Evolutionary conservation across 306 rosid genomes (phyloP).

Genomic region (Dryas alaskensis): DNA sequence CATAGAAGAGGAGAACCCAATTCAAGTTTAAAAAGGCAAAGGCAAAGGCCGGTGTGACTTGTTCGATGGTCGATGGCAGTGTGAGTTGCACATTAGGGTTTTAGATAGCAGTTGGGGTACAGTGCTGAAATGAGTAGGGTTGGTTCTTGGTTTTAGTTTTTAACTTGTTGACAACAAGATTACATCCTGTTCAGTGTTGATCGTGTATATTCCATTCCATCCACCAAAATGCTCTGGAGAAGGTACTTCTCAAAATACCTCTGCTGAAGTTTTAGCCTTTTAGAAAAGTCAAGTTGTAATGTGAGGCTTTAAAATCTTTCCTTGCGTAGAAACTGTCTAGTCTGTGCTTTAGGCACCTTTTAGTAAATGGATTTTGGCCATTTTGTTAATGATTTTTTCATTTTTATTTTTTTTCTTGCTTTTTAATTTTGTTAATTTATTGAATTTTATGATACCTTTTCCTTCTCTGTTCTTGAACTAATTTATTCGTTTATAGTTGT

Average conservation of each 20-base stretch:
- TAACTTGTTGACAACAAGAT: slow-evolving; percentile 47
- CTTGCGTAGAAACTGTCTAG: slow-evolving; percentile 29
- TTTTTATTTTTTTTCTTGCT: slow-evolving; percentile 18
- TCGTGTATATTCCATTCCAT: slow-evolving; percentile 75
- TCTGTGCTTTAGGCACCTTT: slow-evolving; percentile 28
- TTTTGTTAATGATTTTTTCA: slow-evolving; percentile 34
- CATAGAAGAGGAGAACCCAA: slow-evolving; percentile 39
- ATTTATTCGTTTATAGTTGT: background rate
- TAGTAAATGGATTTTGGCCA: slow-evolving; percentile 34
- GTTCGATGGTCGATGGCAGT: slow-evolving; percentile 14
- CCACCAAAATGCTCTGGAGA: slow-evolving; percentile 47
- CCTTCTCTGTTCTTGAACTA: slow-evolving; percentile 8
- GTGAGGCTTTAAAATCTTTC: slow-evolving; percentile 49
- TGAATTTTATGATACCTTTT: slow-evolving; percentile 21
- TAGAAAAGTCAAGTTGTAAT: slow-evolving; percentile 51
- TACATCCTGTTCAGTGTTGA: slow-evolving; percentile 30
- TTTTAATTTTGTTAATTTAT: slow-evolving; percentile 26
- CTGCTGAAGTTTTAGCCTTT: slow-evolving; percentile 42
- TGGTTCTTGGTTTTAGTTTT: slow-evolving; percentile 43
- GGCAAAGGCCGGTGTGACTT: background rate
- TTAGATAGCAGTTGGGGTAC: slow-evolving; percentile 52
- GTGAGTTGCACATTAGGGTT: slow-evolving; percentile 34
- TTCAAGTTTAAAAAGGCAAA: slow-evolving; percentile 27
- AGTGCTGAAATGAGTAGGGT: slow-evolving; percentile 53
- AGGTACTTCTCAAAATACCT: slow-evolving; percentile 44